Conservation (phyloP, 2,329 filamentous ascomycete species). For the Teratosphaeria gauchensis region DNA sequence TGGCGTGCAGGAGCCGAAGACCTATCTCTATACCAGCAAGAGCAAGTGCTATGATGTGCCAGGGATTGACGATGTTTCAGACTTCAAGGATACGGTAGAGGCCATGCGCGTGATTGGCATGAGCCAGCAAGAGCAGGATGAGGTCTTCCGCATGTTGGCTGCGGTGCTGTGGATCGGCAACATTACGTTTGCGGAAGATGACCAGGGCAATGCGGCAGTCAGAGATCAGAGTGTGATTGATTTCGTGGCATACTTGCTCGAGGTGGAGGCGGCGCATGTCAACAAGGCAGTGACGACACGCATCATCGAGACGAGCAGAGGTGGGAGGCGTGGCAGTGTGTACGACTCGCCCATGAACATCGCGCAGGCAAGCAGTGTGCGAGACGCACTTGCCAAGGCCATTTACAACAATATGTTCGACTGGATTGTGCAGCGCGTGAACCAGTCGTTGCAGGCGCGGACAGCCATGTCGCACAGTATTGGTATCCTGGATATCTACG, state of each 20-base stretch:
- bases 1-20: constrained; percentile 82
- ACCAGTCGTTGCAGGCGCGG: constrained; percentile 72
- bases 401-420: constrained; percentile 97
- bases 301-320: constrained; percentile 63
- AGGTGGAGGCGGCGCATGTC: constrained; percentile 71
- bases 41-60: constrained; percentile 93
- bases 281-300: constrained; percentile 83
- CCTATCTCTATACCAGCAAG: constrained; percentile 85
- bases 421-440: constrained; percentile 92
- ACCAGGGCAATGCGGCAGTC: constrained; percentile 78
- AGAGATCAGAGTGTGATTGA: constrained; percentile 84
- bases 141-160: constrained; percentile 91
- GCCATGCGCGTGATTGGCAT: constrained; percentile 94
- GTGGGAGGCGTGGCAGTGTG: constrained; percentile 55
- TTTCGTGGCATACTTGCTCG: constrained; percentile 86
- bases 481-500: constrained; percentile 97
- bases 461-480: constrained; percentile 73
- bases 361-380: constrained; percentile 73
- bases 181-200: constrained; percentile 80
- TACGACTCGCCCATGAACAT: constrained; percentile 75
- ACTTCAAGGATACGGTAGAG: constrained; percentile 81
- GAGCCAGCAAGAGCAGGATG: constrained; percentile 78
- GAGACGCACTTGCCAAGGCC: constrained; percentile 87
- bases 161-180: constrained; percentile 93
- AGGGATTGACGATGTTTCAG: constrained; percentile 82